phyloP scores from a whole-genome alignment of 163 green algal species.

The Trebouxiophyceae sp. region DNA sequence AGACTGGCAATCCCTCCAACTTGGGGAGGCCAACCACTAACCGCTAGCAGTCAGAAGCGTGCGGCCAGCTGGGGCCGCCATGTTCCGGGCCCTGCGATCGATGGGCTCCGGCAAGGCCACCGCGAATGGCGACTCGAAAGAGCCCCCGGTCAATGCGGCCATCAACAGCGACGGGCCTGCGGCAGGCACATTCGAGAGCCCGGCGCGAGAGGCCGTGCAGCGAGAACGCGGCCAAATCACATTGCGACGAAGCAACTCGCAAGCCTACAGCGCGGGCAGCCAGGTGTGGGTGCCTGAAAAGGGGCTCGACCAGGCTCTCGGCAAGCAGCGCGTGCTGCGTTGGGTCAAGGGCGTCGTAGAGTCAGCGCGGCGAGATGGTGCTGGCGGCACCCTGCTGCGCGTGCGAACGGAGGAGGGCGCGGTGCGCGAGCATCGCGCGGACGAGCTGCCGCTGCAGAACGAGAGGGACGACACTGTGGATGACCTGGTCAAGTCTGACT shows the following conservation, averaged over 20 bases:
- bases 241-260: background rate
- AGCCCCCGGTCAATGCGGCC: no score
- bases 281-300: background rate
- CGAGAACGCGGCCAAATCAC: background rate
- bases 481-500: constrained; percentile 56
- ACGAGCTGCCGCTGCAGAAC: constrained; percentile 32
- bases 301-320: background rate
- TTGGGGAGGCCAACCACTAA: no score
- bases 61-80: no score
- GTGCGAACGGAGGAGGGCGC: constrained; percentile 22
- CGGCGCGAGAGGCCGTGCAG: no score
- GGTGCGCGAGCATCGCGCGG: background rate
- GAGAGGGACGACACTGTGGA: constrained; percentile 54
- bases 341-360: background rate
- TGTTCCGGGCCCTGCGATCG: no score
- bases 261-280: background rate
- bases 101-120: no score
- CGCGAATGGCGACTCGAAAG: no score
- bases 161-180: no score
- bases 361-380: no score
- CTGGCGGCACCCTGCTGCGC: constrained; percentile 6
- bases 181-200: no score
- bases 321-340: background rate
- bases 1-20: no score
- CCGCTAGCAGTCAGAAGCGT: no score